phyloP scores from a whole-genome alignment of 73 alveolate species.

The Tetrahymena elliotti region DNA sequence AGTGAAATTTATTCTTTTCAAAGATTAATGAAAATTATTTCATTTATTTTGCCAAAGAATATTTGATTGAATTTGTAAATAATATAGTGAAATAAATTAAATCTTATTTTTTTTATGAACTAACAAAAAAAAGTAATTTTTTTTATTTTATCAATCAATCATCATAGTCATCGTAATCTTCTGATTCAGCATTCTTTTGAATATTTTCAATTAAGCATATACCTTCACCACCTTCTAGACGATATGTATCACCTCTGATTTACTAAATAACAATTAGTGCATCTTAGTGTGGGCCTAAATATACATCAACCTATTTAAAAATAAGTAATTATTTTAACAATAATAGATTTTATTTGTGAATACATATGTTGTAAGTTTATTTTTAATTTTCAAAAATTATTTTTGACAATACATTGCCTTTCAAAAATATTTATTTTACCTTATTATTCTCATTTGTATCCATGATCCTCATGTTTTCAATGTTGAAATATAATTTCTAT shows the following conservation, averaged over 20 bases:
- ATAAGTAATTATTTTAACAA: no score
- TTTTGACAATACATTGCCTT: no score
- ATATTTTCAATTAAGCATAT: not conserved
- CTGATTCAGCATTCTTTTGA: not conserved
- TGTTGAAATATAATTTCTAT: not conserved
- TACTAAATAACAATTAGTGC: not conserved
- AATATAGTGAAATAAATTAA: no score
- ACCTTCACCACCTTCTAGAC: not conserved
- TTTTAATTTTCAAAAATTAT: no score
- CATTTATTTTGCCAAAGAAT: no score
- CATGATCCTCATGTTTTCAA: not conserved
- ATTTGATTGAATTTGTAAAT: no score
- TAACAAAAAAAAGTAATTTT: no score
- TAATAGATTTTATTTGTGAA: not conserved
- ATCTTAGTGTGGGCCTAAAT: not conserved
- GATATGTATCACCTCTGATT: not conserved
- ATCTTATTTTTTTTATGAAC: no score
- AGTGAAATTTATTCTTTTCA: no score
- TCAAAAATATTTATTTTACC: not conserved
- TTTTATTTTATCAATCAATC: not conserved
- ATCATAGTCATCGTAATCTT: not conserved
- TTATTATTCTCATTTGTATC: not conserved
- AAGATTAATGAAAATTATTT: no score
- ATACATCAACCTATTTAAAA: not conserved
- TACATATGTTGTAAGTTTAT: not conserved